Percentiles rank a stretch among this genome's conserved stretches.
phyloP scores from a whole-genome alignment of 352 stramenopile species.

The Blastocystis sp. region DNA sequence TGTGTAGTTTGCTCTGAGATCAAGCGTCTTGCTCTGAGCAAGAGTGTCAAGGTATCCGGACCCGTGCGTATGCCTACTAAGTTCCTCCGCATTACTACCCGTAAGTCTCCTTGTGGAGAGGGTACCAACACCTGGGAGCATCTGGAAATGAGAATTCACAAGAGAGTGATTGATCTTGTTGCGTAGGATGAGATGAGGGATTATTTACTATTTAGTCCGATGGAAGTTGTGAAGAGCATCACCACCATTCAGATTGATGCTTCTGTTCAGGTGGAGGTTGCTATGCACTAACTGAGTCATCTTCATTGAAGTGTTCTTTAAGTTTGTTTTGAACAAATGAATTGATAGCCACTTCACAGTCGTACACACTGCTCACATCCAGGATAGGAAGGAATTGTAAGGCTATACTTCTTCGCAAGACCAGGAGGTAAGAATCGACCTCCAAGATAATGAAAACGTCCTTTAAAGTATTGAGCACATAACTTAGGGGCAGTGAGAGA shows the following conservation, averaged over 20 bases:
- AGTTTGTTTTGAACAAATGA: conserved; percentile 39
- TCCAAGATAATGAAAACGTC: conserved; percentile 88
- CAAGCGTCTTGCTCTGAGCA: conserved; percentile 93
- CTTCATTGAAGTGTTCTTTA: neutral
- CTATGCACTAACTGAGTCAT: conserved; percentile 38
- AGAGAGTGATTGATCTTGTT: conserved; percentile 98
- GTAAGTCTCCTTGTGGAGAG: conserved; percentile 94
- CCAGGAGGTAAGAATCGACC: conserved; percentile 86
- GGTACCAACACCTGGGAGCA: conserved; percentile 88
- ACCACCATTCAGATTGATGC: conserved; percentile 84
- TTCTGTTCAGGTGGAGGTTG: conserved; percentile 57
- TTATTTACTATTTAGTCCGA: conserved; percentile 73
- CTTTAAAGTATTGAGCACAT: conserved; percentile 82
- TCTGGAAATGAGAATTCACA: conserved; percentile 98
- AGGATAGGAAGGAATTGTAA: conserved; percentile 71
- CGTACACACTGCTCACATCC: neutral
- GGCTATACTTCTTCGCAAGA: conserved; percentile 76
- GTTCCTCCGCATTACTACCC: conserved; percentile 93
- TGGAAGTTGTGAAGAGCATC: conserved; percentile 98
- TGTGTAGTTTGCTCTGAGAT: conserved; percentile 89
- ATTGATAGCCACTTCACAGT: neutral
- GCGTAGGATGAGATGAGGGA: conserved; percentile 70
- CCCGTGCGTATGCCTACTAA: conserved; percentile 98
- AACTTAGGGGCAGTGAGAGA: conserved; percentile 94
- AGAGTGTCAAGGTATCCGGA: conserved; percentile 95